These are phyloP conservation scores for Yarrowia divulgata DNA, from an alignment of 805 yeast species.

Conservation along the genomic window DNA sequence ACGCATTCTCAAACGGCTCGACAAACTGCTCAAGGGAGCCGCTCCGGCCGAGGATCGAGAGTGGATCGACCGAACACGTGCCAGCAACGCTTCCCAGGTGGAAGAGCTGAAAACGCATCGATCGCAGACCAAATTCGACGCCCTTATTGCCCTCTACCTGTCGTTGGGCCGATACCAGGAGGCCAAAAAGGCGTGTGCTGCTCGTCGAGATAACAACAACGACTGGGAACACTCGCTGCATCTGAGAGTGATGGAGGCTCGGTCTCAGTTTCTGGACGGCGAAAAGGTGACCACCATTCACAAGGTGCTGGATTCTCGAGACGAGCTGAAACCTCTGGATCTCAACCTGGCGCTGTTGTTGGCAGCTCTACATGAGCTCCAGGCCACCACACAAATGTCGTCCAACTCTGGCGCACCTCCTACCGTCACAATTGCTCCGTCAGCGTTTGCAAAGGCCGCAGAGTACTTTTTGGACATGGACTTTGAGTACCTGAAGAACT, in stretches of 20 bases:
- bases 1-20: constrained; percentile 19
- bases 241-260: constrained; percentile 31
- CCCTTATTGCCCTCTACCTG: background rate
- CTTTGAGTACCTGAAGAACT: constrained; percentile 12
- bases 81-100: background rate
- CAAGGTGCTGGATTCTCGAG: constrained; percentile 18
- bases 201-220: constrained; percentile 17
- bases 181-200: constrained; percentile 23
- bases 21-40: constrained; percentile 9
- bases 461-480: constrained; percentile 34
- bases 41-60: constrained; percentile 11
- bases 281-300: constrained; percentile 28
- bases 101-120: constrained; percentile 8
- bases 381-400: constrained; percentile 13
- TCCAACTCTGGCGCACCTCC: background rate
- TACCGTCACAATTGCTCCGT: constrained; percentile 9
- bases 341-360: constrained; percentile 10
- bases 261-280: constrained; percentile 14
- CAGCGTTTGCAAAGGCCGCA: constrained; percentile 18
- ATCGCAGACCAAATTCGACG: constrained; percentile 9
- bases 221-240: constrained; percentile 36
- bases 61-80: background rate
- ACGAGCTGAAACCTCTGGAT: constrained; percentile 16
- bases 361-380: constrained; percentile 22
- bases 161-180: constrained; percentile 9